Evolutionary conservation across 78 protist species (phyloP), one percentile per base, ranked within the genome.

Genomic region (Chrysochromulina tobinii): DNA sequence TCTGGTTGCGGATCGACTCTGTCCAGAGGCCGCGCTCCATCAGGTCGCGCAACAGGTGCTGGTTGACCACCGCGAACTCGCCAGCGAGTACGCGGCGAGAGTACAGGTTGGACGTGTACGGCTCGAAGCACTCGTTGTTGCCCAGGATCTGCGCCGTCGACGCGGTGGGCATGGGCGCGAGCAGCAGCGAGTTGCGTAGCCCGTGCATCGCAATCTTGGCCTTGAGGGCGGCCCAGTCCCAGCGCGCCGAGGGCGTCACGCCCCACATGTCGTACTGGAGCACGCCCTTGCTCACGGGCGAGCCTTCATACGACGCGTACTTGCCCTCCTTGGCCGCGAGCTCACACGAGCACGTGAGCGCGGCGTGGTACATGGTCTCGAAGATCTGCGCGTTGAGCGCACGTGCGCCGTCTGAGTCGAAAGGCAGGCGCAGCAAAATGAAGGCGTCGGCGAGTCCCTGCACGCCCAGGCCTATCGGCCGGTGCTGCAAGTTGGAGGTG

Each of bases 161-260:
- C 7, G 99, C 99, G 9, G 99, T 98, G 81, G 99, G 99, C 99
- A 98, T 98, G 66, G 99, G 99, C 15, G 99, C 99, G 8, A 98
- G 93, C 48, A 98, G 94, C 38, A 98, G 97, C 9, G 95, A 88
- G 96, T 98, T 98, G 90, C 99, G 97, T 21, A 97, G 7, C 84
- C 99, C 99, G 93, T 87, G 89, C 72, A 17, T 0, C 68, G 69
- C 64, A 38, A 96, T 64, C 12, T 23, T 87, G 15, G 77, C 55
- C 23, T 79, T 38, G 59, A 95, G 86, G 57, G 12, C 91, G 11
- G 66, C 90, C 96, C 96, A 95, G 77, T 93, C 90, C 90, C 87
- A 90, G 75, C 94, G 92, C 57, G n/a, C 66, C 8, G 91, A 15
- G 23, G 97, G 97, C 53, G 81, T 77, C 14, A 96, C 97, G 23